These are phyloP conservation scores for Scheffersomyces titani DNA, from an alignment of 1,139 yeast species.

Conservation along the genomic window DNA sequence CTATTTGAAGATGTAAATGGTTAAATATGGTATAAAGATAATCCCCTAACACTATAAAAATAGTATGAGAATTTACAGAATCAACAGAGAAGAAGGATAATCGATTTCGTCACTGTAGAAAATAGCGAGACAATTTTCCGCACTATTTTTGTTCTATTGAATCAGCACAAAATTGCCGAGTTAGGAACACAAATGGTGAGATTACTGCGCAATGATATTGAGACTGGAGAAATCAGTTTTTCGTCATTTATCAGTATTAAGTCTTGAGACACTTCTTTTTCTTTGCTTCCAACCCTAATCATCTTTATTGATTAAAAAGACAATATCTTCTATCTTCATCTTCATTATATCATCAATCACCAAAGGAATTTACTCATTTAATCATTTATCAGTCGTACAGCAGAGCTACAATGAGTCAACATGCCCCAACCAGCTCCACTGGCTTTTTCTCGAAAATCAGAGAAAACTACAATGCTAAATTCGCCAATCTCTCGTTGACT, in stretches of 20 bases:
- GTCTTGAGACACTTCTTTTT: background rate
- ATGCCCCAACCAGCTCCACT: conserved; percentile 2
- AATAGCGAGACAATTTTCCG: background rate
- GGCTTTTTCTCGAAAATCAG: conserved; percentile 39
- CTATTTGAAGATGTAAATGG: too few relatives aligned
- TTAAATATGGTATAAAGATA: too few relatives aligned
- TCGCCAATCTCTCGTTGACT: conserved; percentile 36
- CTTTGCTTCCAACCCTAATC: background rate
- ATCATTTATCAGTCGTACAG: background rate
- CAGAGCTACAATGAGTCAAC: background rate
- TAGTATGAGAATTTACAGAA: too few relatives aligned
- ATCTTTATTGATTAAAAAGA: too few relatives aligned
- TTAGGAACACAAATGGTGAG: background rate
- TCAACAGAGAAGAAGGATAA: too few relatives aligned
- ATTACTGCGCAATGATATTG: background rate
- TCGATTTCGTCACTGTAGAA: background rate
- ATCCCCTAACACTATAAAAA: too few relatives aligned
- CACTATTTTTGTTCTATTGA: background rate
- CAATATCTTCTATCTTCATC: background rate
- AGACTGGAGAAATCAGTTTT: background rate
- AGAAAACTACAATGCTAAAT: conserved; percentile 35
- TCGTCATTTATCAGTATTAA: too few relatives aligned
- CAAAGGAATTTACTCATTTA: background rate
- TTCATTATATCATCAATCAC: background rate
- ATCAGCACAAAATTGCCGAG: background rate